These are phyloP conservation scores for Helicostylum pulchrum DNA, from an alignment of 192 early-diverging fungal species.

Conservation along the genomic window DNA sequence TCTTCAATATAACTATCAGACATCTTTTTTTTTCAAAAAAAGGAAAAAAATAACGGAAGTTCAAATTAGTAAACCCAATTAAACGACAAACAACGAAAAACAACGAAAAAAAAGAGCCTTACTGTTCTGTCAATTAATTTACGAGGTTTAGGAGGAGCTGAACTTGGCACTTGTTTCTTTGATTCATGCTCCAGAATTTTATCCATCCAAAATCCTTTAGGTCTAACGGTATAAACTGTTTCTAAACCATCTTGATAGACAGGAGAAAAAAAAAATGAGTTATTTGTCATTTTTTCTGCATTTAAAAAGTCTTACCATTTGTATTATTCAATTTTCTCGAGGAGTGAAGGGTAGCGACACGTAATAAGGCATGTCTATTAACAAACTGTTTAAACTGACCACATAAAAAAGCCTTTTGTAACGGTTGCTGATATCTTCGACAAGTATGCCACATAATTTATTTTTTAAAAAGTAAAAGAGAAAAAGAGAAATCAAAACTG, in stretches of 20 bases:
- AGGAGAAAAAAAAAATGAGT: too few species aligned
- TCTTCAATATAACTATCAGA: conserved; percentile 74
- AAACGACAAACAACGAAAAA: too few species aligned
- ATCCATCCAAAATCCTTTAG: conserved; percentile 44
- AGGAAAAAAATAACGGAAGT: too few species aligned
- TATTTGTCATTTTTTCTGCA: too few species aligned
- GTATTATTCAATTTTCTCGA: too few species aligned
- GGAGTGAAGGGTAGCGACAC: too few species aligned
- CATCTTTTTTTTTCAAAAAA: conserved; percentile 41
- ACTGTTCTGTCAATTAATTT: conserved; percentile 25
- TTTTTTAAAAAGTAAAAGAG: too few species aligned
- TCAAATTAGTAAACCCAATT: too few species aligned
- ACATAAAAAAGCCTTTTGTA: not conserved
- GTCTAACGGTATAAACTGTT: conserved; percentile 30
- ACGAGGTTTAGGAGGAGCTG: conserved; percentile 1
- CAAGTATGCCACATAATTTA: not conserved
- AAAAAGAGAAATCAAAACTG: too few species aligned
- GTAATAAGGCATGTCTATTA: not conserved
- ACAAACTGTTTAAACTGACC: not conserved
- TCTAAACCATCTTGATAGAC: too few species aligned
- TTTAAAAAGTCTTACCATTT: too few species aligned
- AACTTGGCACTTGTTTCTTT: conserved; percentile 6
- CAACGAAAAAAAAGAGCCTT: not conserved
- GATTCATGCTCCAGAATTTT: conserved; percentile 28
- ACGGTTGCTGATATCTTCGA: not conserved